A percentile compares a stretch with the other conserved stretches of the same genome.
Evolutionary conservation across 2,329 filamentous ascomycete species (phyloP).

Genomic region (Pseudogymnoascus sp.): DNA sequence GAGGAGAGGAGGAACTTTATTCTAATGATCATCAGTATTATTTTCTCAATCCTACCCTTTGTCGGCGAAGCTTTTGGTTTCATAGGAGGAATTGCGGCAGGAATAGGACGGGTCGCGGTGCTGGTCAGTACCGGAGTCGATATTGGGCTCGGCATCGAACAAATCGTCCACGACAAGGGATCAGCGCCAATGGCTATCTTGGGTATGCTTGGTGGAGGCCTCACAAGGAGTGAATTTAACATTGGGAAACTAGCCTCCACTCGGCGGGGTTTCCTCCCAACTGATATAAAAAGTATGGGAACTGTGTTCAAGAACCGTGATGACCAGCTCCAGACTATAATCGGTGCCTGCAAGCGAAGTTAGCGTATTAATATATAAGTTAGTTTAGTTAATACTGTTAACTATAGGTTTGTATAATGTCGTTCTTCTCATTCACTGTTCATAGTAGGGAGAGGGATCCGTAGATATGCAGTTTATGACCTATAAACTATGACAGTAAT

Average conservation of each 20-base stretch:
- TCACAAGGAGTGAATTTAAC: slow-evolving; percentile 1
- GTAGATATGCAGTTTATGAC: no score
- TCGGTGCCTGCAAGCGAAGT: no score
- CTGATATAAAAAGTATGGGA: no score
- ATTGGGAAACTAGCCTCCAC: neutral
- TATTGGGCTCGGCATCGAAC: slow-evolving; percentile 20
- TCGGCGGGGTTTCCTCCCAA: no score
- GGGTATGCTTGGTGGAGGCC: slow-evolving; percentile 15
- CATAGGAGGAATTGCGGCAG: neutral
- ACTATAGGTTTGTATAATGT: no score
- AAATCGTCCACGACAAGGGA: slow-evolving; percentile 21
- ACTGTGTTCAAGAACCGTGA: no score
- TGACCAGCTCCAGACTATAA: no score
- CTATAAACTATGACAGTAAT: no score
- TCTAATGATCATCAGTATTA: slow-evolving; percentile 34
- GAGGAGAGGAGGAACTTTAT: slow-evolving; percentile 22
- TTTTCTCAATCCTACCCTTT: slow-evolving; percentile 44
- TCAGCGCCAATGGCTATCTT: slow-evolving; percentile 27
- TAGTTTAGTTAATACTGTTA: no score
- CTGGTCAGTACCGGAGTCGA: slow-evolving; percentile 20
- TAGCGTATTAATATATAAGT: no score
- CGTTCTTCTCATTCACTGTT: no score
- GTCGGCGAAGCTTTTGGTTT: slow-evolving; percentile 29
- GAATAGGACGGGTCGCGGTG: slow-evolving; percentile 13
- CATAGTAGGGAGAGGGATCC: no score